These are phyloP conservation scores for Ocimum tenuiflorum DNA, from an alignment of 257 asterid genomes.

Conservation along the genomic window DNA sequence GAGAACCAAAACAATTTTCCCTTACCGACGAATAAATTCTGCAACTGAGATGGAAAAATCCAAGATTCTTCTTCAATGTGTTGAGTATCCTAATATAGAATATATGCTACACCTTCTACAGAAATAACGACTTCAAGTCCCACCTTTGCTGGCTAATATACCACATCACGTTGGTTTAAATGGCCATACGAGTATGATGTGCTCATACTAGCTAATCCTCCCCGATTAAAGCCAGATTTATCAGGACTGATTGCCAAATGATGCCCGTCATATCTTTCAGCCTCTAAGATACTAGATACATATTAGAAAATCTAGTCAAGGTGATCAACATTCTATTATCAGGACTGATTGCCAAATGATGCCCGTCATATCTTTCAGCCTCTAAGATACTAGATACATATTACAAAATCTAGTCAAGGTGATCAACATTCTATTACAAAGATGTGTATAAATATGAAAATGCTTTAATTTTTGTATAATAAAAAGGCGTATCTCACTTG, in stretches of 20 bases:
- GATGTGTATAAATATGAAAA: not conserved
- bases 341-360: slow-evolving; percentile 12
- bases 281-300: slow-evolving; percentile 1
- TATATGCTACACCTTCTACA: slow-evolving; percentile 46
- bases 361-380: slow-evolving; percentile 18
- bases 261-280: slow-evolving; percentile 18
- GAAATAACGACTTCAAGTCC: slow-evolving; percentile 39
- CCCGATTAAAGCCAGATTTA: slow-evolving; percentile 29
- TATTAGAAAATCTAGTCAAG: slow-evolving; percentile 5
- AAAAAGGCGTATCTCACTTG: not conserved
- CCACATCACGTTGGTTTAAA: slow-evolving; percentile 34
- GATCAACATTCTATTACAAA: not conserved
- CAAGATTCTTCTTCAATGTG: slow-evolving; percentile 80
- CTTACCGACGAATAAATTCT: slow-evolving; percentile 87
- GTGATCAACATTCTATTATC: slow-evolving; percentile 14
- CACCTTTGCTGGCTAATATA: slow-evolving; percentile 46
- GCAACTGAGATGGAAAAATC: slow-evolving; percentile 74
- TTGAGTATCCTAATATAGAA: slow-evolving; percentile 52
- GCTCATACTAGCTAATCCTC: slow-evolving; percentile 20
- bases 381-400: not conserved
- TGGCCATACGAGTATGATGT: slow-evolving; percentile 27
- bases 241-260: slow-evolving; percentile 14
- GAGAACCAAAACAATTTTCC: slow-evolving; percentile 50
- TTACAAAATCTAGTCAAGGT: slow-evolving; percentile 6
- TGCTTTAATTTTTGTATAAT: not conserved